phyloP scores from a whole-genome alignment of 176 grass and related monocot genomes.

The Triticum aestivum region IWGSC_CS_RefSeq_v2.1 NC_057797.1:147840554-147841053 shows the following conservation, averaged over 20 bases:
- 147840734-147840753: constrained; percentile 90
- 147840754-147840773: constrained; percentile 79
- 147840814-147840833: constrained; percentile 86
- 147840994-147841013: constrained; percentile 81
- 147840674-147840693: constrained; percentile 30
- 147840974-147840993: constrained; percentile 84
- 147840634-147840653: constrained; percentile 23
- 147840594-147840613: constrained; percentile 28
- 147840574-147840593: constrained; percentile 42
- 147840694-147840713: constrained; percentile 41
- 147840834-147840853: constrained; percentile 95
- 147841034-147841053: constrained; percentile 76
- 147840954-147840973: constrained; percentile 54
- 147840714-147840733: constrained; percentile 94
- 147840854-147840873: constrained; percentile 86
- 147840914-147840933: constrained; percentile 85
- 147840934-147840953: constrained; percentile 59
- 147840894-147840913: constrained; percentile 86
- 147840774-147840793: constrained; percentile 87
- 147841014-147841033: constrained; percentile 74
- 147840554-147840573: constrained; percentile 36
- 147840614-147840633: constrained; percentile 42
- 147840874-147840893: constrained; percentile 72
- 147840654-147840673: constrained; percentile 50
- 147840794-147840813: constrained; percentile 94